Evolutionary conservation across 148 eudicot species (phyloP).

Genomic region (Heliosperma pusillum): DNA sequence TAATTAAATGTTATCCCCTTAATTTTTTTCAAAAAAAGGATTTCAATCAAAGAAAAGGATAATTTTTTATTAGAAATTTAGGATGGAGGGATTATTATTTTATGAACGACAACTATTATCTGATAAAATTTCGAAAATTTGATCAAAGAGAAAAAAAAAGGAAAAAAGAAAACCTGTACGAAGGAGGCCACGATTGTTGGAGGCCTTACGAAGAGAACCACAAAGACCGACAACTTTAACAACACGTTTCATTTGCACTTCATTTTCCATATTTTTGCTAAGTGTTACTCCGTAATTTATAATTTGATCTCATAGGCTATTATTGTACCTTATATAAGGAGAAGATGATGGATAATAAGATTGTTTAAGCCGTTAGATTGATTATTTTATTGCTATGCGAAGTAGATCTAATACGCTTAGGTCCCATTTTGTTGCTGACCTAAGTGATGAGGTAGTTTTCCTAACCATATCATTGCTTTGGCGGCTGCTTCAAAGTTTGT

Average conservation of each 20-base stretch:
- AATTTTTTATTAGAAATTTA: too few species aligned
- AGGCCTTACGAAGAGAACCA: conserved; percentile 83
- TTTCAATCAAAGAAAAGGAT: too few species aligned
- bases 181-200: conserved; percentile 67
- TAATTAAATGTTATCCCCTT: too few species aligned
- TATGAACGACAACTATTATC: too few species aligned
- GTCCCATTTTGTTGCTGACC: conserved; percentile 12
- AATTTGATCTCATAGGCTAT: background rate
- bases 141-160: too few species aligned
- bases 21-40: too few species aligned
- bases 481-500: too few species aligned
- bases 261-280: conserved; percentile 15
- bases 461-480: too few species aligned
- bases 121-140: too few species aligned
- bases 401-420: background rate
- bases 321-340: background rate
- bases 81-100: too few species aligned
- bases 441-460: conserved; percentile 18
- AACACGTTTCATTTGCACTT: conserved; percentile 24
- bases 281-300: background rate
- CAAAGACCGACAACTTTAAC: conserved; percentile 67
- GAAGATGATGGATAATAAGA: background rate
- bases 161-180: conserved; percentile 45
- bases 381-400: too few species aligned
- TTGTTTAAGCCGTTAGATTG: background rate